These are phyloP conservation scores for Talaromyces stipitatus DNA, from an alignment of 495 filamentous ascomycete genomes.

Conservation along the genomic window DNA sequence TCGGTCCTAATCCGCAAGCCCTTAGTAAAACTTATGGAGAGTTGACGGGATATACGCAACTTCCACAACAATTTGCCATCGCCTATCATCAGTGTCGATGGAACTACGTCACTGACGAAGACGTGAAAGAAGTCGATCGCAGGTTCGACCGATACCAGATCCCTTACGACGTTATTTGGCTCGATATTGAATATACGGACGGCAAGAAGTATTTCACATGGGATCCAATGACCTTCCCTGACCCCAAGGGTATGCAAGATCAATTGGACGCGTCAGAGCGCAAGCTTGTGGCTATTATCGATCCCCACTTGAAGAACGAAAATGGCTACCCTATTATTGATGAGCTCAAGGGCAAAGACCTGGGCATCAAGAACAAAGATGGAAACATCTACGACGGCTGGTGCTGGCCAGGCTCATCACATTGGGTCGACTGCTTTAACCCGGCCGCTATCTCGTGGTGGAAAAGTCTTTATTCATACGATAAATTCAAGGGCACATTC, in stretches of 20 bases:
- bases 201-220: conserved; percentile 97
- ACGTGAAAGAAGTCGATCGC: conserved; percentile 90
- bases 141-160: conserved; percentile 94
- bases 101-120: conserved; percentile 96
- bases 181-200: conserved; percentile 94
- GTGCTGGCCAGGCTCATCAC: conserved; percentile 95
- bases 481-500: conserved; percentile 72
- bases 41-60: conserved; percentile 86
- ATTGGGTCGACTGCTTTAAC: conserved; percentile 95
- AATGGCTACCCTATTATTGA: conserved; percentile 66
- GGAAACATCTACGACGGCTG: conserved; percentile 85
- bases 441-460: conserved; percentile 84
- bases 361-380: conserved; percentile 84
- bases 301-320: conserved; percentile 94
- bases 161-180: conserved; percentile 97
- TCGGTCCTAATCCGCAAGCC: conserved; percentile 77
- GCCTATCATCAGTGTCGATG: conserved; percentile 96
- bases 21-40: conserved; percentile 75
- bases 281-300: conserved; percentile 90
- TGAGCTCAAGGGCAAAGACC: conserved; percentile 72
- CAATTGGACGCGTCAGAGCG: conserved; percentile 75
- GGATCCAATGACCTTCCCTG: conserved; percentile 77
- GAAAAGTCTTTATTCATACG: conserved; percentile 77
- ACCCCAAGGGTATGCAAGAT: conserved; percentile 81
- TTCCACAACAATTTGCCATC: conserved; percentile 86